Evolutionary conservation across 2,329 filamentous ascomycete genomes (phyloP).

Genomic region (Leptosphaerulina australis): DNA sequence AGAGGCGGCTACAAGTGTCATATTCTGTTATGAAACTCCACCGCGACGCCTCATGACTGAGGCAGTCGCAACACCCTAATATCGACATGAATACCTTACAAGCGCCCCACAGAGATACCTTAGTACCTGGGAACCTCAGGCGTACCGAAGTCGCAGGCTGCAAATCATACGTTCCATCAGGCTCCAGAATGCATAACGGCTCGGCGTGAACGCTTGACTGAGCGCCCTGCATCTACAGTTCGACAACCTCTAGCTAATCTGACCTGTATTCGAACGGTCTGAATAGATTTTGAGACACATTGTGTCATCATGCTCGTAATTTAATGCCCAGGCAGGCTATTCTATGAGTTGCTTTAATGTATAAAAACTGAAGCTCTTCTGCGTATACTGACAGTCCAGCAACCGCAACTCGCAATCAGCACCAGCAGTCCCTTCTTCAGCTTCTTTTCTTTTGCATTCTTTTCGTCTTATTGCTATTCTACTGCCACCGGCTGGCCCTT

Average conservation of each 20-base stretch:
- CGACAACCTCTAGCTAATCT: background rate
- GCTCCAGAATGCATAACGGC: constrained; percentile 38
- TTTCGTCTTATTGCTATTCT: constrained; percentile 31
- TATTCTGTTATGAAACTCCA: constrained; percentile 41
- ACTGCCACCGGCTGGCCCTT: constrained; percentile 42
- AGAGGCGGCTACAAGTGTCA: constrained; percentile 38
- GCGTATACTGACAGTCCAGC: constrained; percentile 27
- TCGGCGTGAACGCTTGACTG: constrained; percentile 32
- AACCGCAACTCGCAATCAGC: constrained; percentile 36
- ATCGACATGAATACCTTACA: constrained; percentile 29
- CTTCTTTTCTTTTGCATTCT: constrained; percentile 30
- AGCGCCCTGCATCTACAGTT: constrained; percentile 11
- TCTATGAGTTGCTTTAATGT: constrained; percentile 23
- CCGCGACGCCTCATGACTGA: constrained; percentile 41
- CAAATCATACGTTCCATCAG: constrained; percentile 45
- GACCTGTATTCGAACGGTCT: constrained; percentile 2
- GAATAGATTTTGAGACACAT: constrained; percentile 8
- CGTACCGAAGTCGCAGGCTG: constrained; percentile 41
- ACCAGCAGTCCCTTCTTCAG: constrained; percentile 35
- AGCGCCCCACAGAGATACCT: constrained; percentile 24
- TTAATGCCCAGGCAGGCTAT: constrained; percentile 22
- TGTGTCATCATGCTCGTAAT: constrained; percentile 22
- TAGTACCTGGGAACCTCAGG: constrained; percentile 30
- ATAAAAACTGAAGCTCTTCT: constrained; percentile 32
- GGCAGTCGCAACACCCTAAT: constrained; percentile 31